Evolutionary conservation across 768 basidiomycete species (phyloP), one percentile per base, ranked within the genome.

Genomic region (Mycena sanguinolenta): DNA sequence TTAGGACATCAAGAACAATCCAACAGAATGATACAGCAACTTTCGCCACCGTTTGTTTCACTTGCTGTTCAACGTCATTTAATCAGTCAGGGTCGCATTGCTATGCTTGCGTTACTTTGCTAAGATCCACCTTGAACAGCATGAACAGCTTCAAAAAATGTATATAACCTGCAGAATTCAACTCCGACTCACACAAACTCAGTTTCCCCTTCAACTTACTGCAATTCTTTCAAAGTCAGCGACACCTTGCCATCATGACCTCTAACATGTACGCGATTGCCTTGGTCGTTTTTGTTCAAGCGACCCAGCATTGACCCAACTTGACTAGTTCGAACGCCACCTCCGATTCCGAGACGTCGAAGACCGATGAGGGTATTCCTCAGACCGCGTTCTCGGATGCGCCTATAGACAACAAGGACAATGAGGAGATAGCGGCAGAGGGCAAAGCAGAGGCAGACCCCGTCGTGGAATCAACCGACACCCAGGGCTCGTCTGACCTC

Each of bases 151-250:
- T 61, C 30, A 34, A 13, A 36, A 21, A 23, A 17, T 19, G 13
- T 63, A 42, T 63, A 30, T 4, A 10, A 44, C 38, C 6, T 38
- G n/a, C 9, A n/a, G n/a, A n/a, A 27, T 30, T 32, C 13, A 16
- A 10, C 23, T 7, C 34, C 42, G 63, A 65, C 54, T 65, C 63
- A 65, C 2, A 46, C n/a, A 13, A 34, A 57, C 53, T 54, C 38
- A 28, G 2, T 27, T 13, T 38, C 61, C 52, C 50, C 61, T 52
- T 38, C 25, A n/a, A n/a, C n/a, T n/a, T n/a, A n/a, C 19, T 49
- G 4, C 54, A 12, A 34, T 23, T n/a, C n/a, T n/a, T n/a, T n/a
- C n/a, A n/a, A n/a, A 34, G 6, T 34, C 32, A 34, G 6, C 32
- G 6, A 34, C 32, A 34, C 32, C 32, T 34, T 34, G 6, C 32